Conservation (phyloP, 192 early-diverging fungal species). For the Backusella westeae region DNA sequence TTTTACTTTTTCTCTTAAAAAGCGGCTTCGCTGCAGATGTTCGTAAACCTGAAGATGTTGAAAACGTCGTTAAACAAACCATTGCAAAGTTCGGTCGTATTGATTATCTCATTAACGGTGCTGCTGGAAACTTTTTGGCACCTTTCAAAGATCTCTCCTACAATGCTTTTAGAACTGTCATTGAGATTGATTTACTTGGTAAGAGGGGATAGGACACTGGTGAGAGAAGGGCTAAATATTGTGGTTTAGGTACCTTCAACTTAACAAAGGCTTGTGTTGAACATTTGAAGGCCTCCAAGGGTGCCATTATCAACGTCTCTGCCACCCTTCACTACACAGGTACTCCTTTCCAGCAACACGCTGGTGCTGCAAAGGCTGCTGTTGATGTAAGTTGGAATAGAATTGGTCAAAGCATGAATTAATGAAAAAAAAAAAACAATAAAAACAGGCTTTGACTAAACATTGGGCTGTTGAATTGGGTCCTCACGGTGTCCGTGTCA, state of each 20-base stretch:
- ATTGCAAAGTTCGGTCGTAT: slow-evolving; percentile 61
- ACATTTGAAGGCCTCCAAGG: slow-evolving; percentile 63
- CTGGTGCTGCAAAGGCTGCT: slow-evolving; percentile 33
- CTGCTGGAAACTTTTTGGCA: slow-evolving; percentile 75
- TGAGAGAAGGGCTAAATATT: neutral
- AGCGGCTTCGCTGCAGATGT: slow-evolving; percentile 60
- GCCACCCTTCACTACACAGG: slow-evolving; percentile 66
- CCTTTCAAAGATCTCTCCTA: slow-evolving; percentile 61
- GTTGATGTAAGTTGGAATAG: slow-evolving; percentile 26
- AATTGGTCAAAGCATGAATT: neutral
- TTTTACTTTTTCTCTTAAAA: neutral
- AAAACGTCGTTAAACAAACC: slow-evolving; percentile 53
- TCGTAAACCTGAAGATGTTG: slow-evolving; percentile 55
- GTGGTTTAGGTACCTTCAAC: slow-evolving; percentile 70
- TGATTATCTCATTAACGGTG: slow-evolving; percentile 55
- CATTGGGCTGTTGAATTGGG: slow-evolving; percentile 72
- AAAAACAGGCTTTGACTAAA: slow-evolving; percentile 56
- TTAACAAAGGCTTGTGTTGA: slow-evolving; percentile 68
- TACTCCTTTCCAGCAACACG: slow-evolving; percentile 41
- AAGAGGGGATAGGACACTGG: neutral
- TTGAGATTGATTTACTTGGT: slow-evolving; percentile 49
- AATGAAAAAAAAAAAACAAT: slow-evolving; percentile 27
- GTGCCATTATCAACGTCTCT: slow-evolving; percentile 64
- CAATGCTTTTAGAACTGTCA: slow-evolving; percentile 69
- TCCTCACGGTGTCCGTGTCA: slow-evolving; percentile 60